Conservation (phyloP, 768 basidiomycete genomes). For the Russula vinacea region DNA sequence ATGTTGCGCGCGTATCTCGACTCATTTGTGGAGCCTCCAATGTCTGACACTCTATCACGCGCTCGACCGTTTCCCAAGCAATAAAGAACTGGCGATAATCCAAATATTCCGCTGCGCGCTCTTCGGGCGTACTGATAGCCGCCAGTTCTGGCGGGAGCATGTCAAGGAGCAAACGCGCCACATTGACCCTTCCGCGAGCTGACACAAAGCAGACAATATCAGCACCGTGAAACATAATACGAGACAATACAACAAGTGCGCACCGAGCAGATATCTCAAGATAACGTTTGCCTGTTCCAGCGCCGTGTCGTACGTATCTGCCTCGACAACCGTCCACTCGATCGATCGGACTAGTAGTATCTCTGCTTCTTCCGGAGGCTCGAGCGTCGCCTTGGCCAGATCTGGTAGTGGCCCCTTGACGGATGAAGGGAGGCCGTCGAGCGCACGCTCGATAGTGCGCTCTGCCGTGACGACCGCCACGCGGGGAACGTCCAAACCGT, state of each 20-base stretch:
- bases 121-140: constrained; percentile 62
- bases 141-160: constrained; percentile 64
- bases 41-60: constrained; percentile 58
- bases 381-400: constrained; percentile 18
- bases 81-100: constrained; percentile 79
- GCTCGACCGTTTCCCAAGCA: constrained; percentile 64
- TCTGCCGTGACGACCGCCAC: constrained; percentile 84
- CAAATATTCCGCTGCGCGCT: constrained; percentile 67
- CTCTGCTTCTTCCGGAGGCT: constrained; percentile 53
- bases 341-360: constrained; percentile 74
- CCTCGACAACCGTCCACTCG: constrained; percentile 87
- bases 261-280: constrained; percentile 86
- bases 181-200: constrained; percentile 73
- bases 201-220: constrained; percentile 34
- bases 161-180: constrained; percentile 58
- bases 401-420: constrained; percentile 22
- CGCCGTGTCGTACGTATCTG: constrained; percentile 71
- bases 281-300: constrained; percentile 86
- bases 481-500: constrained; percentile 75
- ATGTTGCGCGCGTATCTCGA: constrained; percentile 54
- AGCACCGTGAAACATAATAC: neutral
- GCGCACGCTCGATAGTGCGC: constrained; percentile 65
- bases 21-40: constrained; percentile 55
- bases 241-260: constrained; percentile 31
- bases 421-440: constrained; percentile 41